These are phyloP conservation scores for Stagonosporopsis vannaccii DNA, from an alignment of 2,329 filamentous ascomycete species.

Conservation along the genomic window DNA sequence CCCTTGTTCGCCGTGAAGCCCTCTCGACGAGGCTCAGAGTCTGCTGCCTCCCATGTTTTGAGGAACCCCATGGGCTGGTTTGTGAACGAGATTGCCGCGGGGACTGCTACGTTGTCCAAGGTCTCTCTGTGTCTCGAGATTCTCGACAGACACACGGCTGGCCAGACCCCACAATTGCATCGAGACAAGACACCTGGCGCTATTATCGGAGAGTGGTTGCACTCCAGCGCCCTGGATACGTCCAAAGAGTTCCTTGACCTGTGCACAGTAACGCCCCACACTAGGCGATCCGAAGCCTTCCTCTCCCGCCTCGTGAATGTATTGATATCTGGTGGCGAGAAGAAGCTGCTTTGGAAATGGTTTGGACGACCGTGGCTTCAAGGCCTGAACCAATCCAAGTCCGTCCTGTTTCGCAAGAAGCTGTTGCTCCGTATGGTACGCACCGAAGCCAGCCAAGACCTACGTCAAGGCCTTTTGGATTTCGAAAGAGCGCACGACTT, in stretches of 20 bases:
- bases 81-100: conserved; percentile 48
- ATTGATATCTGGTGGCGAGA: conserved; percentile 33
- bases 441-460: conserved; percentile 17
- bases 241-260: conserved; percentile 38
- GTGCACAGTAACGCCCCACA: conserved; percentile 16
- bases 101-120: conserved; percentile 48
- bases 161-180: conserved; percentile 6
- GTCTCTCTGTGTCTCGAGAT: conserved; percentile 49
- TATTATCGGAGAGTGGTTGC: conserved; percentile 40
- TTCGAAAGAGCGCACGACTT: conserved; percentile 37
- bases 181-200: conserved; percentile 24
- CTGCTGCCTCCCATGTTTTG: conserved; percentile 33
- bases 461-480: conserved; percentile 28
- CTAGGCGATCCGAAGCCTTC: conserved; percentile 18
- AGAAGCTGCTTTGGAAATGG: conserved; percentile 40
- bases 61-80: conserved; percentile 53
- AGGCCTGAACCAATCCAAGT: conserved; percentile 13
- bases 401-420: conserved; percentile 32
- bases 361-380: conserved; percentile 19
- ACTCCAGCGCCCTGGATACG: conserved; percentile 36
- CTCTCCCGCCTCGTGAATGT: conserved; percentile 30
- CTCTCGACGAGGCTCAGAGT: conserved; percentile 34
- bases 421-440: conserved; percentile 36
- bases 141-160: conserved; percentile 29
- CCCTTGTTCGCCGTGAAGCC: conserved; percentile 55